Percentiles rank a stretch among this genome's conserved stretches.
phyloP scores from a whole-genome alignment of 352 stramenopile genomes.

The Phytophthora pseudosyringae region DNA sequence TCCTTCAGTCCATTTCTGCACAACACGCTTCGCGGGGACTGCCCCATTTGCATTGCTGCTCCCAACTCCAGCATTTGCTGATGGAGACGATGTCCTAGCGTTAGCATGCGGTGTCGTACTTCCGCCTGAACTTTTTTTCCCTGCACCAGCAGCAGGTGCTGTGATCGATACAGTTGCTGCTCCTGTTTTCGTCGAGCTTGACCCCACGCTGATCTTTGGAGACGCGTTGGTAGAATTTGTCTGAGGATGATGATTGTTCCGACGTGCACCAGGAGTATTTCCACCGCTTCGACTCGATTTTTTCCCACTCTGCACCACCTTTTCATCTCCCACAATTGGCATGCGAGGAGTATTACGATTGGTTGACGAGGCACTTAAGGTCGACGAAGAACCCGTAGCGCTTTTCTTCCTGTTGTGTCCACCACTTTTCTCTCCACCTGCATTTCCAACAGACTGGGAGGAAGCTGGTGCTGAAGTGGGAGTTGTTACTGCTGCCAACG shows the following conservation, averaged over 20 bases:
- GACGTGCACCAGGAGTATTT: slow-evolving; percentile 39
- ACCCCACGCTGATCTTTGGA: slow-evolving; percentile 14
- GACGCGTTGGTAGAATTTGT: slow-evolving; percentile 16
- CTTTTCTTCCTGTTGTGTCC: slow-evolving; percentile 37
- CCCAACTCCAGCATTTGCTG: slow-evolving; percentile 24
- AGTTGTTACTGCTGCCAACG: slow-evolving; percentile 6
- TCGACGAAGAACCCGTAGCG: slow-evolving; percentile 15
- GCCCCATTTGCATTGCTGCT: slow-evolving; percentile 18
- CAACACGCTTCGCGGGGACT: slow-evolving; percentile 71
- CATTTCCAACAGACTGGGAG: slow-evolving; percentile 17
- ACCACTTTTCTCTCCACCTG: slow-evolving; percentile 31
- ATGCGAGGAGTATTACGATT: slow-evolving; percentile 32
- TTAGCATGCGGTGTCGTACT: slow-evolving; percentile 22
- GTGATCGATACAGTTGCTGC: slow-evolving; percentile 4
- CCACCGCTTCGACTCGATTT: slow-evolving; percentile 47
- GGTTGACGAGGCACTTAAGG: slow-evolving; percentile 7
- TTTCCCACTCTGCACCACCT: slow-evolving; percentile 39
- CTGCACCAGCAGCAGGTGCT: slow-evolving; percentile 5
- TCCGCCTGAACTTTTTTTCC: slow-evolving; percentile 21
- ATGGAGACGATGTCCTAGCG: slow-evolving; percentile 23
- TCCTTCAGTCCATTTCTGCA: slow-evolving; percentile 91
- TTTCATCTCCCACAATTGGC: slow-evolving; percentile 49
- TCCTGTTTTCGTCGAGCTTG: not conserved
- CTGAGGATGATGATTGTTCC: slow-evolving; percentile 33
- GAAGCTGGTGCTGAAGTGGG: slow-evolving; percentile 6